These are phyloP conservation scores for Acanthamoeba triangularis DNA, from an alignment of 208 protist species.

Conservation along the genomic window DNA sequence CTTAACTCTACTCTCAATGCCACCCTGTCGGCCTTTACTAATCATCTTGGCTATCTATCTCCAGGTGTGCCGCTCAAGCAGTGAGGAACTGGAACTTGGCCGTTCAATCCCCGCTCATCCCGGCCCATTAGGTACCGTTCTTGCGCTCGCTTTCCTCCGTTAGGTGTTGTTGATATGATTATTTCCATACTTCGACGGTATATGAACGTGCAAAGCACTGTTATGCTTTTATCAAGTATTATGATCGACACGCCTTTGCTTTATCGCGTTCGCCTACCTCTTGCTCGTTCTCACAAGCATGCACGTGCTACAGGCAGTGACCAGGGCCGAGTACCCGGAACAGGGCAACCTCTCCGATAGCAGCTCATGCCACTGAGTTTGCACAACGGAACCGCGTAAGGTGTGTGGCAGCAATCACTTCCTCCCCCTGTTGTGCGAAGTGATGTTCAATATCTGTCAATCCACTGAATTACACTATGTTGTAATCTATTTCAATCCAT, in stretches of 20 bases:
- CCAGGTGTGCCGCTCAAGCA: too few relatives aligned
- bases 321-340: too few relatives aligned
- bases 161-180: not conserved
- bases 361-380: not conserved
- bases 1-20: too few relatives aligned
- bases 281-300: too few relatives aligned
- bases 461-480: constrained; percentile 13
- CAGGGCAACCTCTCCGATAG: too few relatives aligned
- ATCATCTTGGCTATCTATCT: not conserved
- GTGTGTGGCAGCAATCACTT: not conserved
- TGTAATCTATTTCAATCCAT: not conserved
- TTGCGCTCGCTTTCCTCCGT: not conserved
- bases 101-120: too few relatives aligned
- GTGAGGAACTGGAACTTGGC: too few relatives aligned
- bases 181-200: constrained; percentile 23
- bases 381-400: not conserved
- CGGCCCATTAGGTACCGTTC: not conserved
- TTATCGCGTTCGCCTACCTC: too few relatives aligned
- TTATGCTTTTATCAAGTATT: constrained; percentile 22
- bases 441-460: constrained; percentile 29
- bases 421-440: not conserved
- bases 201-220: constrained; percentile 8
- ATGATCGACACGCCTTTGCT: too few relatives aligned
- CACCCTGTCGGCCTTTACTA: not conserved
- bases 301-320: not conserved